Percentiles rank a stretch among this genome's conserved stretches.
phyloP scores from a whole-genome alignment of 2,329 filamentous ascomycete genomes.

The Fusarium neocosmosporiellum region DNA sequence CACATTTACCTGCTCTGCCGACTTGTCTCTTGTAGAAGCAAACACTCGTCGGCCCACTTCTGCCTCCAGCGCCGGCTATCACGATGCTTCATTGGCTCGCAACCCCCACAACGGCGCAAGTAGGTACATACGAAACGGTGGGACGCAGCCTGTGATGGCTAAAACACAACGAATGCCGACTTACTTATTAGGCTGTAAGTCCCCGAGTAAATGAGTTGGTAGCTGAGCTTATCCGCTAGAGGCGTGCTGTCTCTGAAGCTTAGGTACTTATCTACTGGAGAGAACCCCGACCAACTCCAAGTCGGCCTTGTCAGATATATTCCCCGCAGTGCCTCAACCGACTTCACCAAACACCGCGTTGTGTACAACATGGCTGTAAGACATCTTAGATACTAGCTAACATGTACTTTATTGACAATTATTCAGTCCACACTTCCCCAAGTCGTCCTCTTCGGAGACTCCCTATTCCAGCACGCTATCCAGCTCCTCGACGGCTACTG shows the following conservation, averaged over 20 bases:
- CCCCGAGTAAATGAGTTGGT: slow-evolving; percentile 3
- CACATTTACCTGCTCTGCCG: not conserved
- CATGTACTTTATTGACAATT: not conserved
- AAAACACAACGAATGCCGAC: slow-evolving; percentile 1
- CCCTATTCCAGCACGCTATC: slow-evolving; percentile 79
- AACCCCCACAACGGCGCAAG: slow-evolving; percentile 34
- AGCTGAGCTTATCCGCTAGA: slow-evolving; percentile 21
- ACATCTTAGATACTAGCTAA: not conserved
- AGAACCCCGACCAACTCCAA: not conserved
- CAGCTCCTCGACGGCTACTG: slow-evolving; percentile 75
- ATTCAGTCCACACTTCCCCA: slow-evolving; percentile 71
- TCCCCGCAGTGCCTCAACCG: slow-evolving; percentile 6
- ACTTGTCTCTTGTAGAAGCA: not conserved
- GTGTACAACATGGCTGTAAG: slow-evolving; percentile 38
- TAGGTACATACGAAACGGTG: slow-evolving; percentile 25
- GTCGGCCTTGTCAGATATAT: not conserved
- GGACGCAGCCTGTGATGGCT: slow-evolving; percentile 24
- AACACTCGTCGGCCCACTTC: slow-evolving; percentile 12
- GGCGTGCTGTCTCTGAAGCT: slow-evolving; percentile 5
- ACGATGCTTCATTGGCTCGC: slow-evolving; percentile 32
- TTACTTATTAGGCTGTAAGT: slow-evolving; percentile 17
- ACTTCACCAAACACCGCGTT: not conserved
- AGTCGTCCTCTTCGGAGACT: slow-evolving; percentile 89
- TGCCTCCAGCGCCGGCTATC: not conserved
- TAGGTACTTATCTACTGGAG: not conserved